Evolutionary conservation across 2,329 filamentous ascomycete species (phyloP).

Genomic region (Scolecobasidium constrictum): DNA sequence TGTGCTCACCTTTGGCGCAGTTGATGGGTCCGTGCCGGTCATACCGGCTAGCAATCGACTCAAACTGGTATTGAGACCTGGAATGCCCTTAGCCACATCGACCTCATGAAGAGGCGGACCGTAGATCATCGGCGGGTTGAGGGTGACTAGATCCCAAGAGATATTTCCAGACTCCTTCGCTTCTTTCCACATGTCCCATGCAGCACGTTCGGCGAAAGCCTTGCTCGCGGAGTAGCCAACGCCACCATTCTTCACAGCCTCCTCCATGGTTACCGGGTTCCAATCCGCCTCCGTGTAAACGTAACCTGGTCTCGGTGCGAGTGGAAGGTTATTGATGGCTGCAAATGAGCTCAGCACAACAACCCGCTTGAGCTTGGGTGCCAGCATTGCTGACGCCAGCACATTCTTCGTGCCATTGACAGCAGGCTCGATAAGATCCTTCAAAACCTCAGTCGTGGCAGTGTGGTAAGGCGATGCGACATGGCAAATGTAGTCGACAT

Average conservation of each 20-base stretch:
- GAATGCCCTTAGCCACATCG: slow-evolving; percentile 46
- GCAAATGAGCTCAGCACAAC: slow-evolving; percentile 43
- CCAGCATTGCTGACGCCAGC: slow-evolving; percentile 14
- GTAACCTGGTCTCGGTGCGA: slow-evolving; percentile 29
- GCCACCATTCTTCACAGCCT: slow-evolving; percentile 33
- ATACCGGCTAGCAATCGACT: slow-evolving; percentile 53
- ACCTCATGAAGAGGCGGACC: slow-evolving; percentile 49
- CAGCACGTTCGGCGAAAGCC: slow-evolving; percentile 48
- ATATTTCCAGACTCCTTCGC: slow-evolving; percentile 38
- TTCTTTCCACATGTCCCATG: slow-evolving; percentile 37
- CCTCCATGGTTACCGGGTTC: slow-evolving; percentile 44
- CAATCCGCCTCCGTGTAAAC: slow-evolving; percentile 45
- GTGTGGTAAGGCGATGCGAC: slow-evolving; percentile 4
- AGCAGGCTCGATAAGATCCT: slow-evolving; percentile 14
- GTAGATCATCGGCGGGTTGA: slow-evolving; percentile 40
- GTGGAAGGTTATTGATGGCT: slow-evolving; percentile 29
- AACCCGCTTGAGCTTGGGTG: slow-evolving; percentile 23
- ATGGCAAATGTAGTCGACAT: slow-evolving; percentile 5
- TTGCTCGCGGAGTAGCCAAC: slow-evolving; percentile 44
- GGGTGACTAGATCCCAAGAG: slow-evolving; percentile 33
- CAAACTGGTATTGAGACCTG: slow-evolving; percentile 64
- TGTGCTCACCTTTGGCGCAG: slow-evolving; percentile 41
- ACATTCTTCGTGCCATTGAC: slow-evolving; percentile 18
- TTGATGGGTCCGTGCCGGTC: slow-evolving; percentile 47
- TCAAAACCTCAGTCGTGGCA: not conserved